These are phyloP conservation scores for Colletotrichum tabaci DNA, from an alignment of 2,329 filamentous ascomycete genomes.

Conservation along the genomic window DNA sequence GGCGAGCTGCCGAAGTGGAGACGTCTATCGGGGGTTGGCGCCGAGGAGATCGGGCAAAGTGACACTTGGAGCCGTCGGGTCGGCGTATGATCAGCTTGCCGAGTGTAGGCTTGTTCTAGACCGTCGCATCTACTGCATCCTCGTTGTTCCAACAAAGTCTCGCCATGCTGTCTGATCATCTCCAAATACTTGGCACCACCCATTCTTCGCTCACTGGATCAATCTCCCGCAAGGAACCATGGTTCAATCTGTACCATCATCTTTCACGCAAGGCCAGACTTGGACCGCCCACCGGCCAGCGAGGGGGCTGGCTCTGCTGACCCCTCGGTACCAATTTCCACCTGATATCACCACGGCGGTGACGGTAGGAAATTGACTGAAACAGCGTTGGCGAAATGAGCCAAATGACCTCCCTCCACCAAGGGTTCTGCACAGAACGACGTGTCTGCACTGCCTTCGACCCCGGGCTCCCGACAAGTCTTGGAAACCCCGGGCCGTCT, in stretches of 20 bases:
- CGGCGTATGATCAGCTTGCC: not conserved
- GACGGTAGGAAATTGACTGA: not conserved
- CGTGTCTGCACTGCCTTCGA: not conserved
- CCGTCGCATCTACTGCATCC: not conserved
- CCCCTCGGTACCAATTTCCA: not conserved
- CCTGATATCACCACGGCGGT: not conserved
- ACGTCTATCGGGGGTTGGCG: not conserved
- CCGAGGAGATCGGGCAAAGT: slow-evolving; percentile 18
- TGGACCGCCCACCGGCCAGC: too few species aligned
- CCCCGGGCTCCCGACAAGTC: not conserved
- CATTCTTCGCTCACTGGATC: too few species aligned
- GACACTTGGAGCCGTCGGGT: slow-evolving; percentile 13
- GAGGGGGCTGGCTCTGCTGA: too few species aligned
- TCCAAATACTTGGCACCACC: too few species aligned
- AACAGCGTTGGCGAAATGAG: slow-evolving; percentile 18
- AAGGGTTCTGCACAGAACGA: not conserved
- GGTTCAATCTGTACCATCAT: too few species aligned
- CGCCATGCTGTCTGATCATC: too few species aligned
- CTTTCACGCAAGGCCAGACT: too few species aligned
- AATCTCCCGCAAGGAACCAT: not conserved
- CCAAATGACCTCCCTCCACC: slow-evolving; percentile 22
- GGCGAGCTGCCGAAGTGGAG: slow-evolving; percentile 3
- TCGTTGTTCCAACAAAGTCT: too few species aligned
- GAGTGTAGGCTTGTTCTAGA: not conserved
- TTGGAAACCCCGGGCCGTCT: not conserved